phyloP scores from a whole-genome alignment of 2,329 filamentous ascomycete species.

The Cephalotrichum gorgonifer region DNA sequence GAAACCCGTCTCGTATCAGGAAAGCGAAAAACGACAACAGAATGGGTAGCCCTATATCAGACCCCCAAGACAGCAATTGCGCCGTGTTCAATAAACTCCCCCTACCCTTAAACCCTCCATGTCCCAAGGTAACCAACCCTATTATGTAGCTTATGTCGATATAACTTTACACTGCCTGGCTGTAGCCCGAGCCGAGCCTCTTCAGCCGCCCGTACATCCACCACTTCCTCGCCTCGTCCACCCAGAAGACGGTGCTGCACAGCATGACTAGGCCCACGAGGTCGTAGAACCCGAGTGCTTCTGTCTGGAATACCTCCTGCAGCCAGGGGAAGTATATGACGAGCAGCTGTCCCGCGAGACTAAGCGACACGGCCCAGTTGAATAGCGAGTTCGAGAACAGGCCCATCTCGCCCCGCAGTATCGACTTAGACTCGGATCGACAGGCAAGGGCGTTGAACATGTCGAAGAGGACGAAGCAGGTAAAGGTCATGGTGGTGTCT shows the following conservation, averaged over 20 bases:
- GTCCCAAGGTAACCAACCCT: background rate
- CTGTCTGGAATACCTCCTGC: conserved; percentile 92
- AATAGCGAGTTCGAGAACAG: conserved; percentile 85
- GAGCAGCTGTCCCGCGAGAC: conserved; percentile 72
- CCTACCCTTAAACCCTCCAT: background rate
- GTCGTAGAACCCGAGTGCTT: conserved; percentile 67
- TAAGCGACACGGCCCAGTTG: conserved; percentile 87
- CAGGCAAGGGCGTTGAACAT: conserved; percentile 98
- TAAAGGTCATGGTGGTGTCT: conserved; percentile 99
- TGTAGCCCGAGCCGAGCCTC: conserved; percentile 51
- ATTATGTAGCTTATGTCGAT: background rate
- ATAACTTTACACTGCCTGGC: conserved; percentile 15
- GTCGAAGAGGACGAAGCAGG: conserved; percentile 96
- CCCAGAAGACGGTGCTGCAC: conserved; percentile 90
- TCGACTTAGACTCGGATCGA: conserved; percentile 80
- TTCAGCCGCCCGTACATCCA: conserved; percentile 46
- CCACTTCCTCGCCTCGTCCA: conserved; percentile 83
- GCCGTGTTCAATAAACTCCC: background rate
- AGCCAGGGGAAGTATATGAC: conserved; percentile 94
- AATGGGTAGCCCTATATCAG: too few species aligned
- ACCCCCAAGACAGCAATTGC: background rate
- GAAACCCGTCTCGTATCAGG: too few species aligned
- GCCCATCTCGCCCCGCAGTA: conserved; percentile 76
- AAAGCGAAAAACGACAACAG: background rate
- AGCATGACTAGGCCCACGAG: conserved; percentile 61